These are phyloP conservation scores for Pseudocercospora musae DNA, from an alignment of 2,329 filamentous ascomycete genomes.

Conservation along the genomic window DNA sequence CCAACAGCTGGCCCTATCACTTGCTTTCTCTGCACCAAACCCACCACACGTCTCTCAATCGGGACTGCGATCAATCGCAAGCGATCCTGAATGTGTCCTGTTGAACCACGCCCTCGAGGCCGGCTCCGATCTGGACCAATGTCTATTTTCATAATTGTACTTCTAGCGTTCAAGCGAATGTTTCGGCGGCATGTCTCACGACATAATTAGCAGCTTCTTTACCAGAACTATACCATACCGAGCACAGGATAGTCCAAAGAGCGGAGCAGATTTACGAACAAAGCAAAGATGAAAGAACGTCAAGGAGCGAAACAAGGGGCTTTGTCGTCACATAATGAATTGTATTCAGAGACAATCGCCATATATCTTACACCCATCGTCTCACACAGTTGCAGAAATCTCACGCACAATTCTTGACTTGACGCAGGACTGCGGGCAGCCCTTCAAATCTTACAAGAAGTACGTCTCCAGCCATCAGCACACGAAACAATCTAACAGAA, in stretches of 20 bases:
- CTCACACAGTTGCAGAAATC: slow-evolving; percentile 2
- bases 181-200: slow-evolving; percentile 5
- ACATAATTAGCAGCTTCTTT: slow-evolving; percentile 9
- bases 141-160: background rate
- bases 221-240: background rate
- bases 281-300: slow-evolving; percentile 6
- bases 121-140: background rate
- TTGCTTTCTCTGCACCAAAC: slow-evolving; percentile 48
- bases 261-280: slow-evolving; percentile 1
- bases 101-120: no score
- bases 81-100: background rate
- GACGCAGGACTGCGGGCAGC: slow-evolving; percentile 7
- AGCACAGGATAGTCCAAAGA: slow-evolving; percentile 1
- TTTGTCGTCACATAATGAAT: slow-evolving; percentile 17
- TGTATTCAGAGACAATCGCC: slow-evolving; percentile 13
- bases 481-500: background rate
- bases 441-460: background rate
- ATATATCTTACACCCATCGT: slow-evolving; percentile 8
- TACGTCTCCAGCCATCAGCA: background rate
- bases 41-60: slow-evolving; percentile 8
- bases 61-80: slow-evolving; percentile 6
- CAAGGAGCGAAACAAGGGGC: slow-evolving; percentile 15
- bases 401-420: background rate
- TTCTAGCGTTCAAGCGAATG: slow-evolving; percentile 17
- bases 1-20: slow-evolving; percentile 47